Evolutionary conservation across 169 alveolate genomes (phyloP), one percentile per base, ranked within the genome.

Genomic region (Plasmodium yoelii): DNA sequence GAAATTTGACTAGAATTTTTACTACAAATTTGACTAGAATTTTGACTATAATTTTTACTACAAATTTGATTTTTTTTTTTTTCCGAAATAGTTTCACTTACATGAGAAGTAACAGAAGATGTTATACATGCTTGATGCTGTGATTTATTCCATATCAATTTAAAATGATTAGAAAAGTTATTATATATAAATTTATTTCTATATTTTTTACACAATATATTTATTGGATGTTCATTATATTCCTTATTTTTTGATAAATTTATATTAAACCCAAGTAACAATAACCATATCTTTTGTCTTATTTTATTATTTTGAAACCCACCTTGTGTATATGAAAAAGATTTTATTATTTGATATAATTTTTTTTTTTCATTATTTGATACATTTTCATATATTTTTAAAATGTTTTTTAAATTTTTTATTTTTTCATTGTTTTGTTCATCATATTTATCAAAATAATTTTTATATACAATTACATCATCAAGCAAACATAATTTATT

Each of bases 371-470:
- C 90, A 55, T 67, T 56, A 9, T 56, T 61, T 34, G 82, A 19
- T 46, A 68, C 90, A 68, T 82, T 65, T 82, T 82, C 90, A 82
- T 82, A 82, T 55, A 82, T 82, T 71, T 69, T 82, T 60, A 82
- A 71, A 44, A 82, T 82, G 12, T 82, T 82, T 60, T 82, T 82
- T 42, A 82, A 67, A 57, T 55, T 68, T 44, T 26, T 53, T 71
- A 82, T 24, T 9, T 82, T 82, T 10, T 69, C 84, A 69, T 68
- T 65, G 67, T 68, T 42, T 26, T 42, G 56, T 56, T 69, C 60
- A 26, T 67, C 73, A 82, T 57, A 44, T 42, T 69, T 82, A 49
- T 69, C 64, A 82, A 82, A 82, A 61, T 82, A 55, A 82, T 82
- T 42, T 82, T 82, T 82, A 56, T 82, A 82, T 19, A 82, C 44